These are phyloP conservation scores for Lentinula lateritia DNA, from an alignment of 768 basidiomycete genomes.

Conservation along the genomic window DNA sequence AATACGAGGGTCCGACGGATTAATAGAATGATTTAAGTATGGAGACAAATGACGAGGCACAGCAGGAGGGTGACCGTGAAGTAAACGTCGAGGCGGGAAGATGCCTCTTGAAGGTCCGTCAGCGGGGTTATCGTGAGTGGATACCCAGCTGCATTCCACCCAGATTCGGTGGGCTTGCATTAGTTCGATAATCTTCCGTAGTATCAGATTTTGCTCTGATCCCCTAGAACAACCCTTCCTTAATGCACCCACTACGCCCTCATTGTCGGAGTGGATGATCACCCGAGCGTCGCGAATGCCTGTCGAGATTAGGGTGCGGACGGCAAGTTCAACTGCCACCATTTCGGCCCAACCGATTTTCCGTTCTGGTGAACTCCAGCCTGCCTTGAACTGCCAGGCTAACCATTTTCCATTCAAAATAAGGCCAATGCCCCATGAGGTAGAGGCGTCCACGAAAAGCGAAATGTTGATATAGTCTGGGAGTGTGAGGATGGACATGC, in stretches of 20 bases:
- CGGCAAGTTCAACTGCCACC: constrained; percentile 35
- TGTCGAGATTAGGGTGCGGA: constrained; percentile 23
- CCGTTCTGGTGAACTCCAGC: constrained; percentile 18
- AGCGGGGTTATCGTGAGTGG: constrained; percentile 25
- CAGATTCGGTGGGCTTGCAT: constrained; percentile 16
- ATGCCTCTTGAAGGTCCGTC: constrained; percentile 26
- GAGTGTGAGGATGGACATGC: too few relatives aligned
- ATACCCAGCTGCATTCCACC: constrained; percentile 22
- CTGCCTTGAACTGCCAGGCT: constrained; percentile 29
- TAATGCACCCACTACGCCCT: constrained; percentile 30
- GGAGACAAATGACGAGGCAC: background rate
- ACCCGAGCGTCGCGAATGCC: constrained; percentile 18
- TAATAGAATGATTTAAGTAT: background rate
- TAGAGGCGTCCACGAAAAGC: constrained; percentile 20
- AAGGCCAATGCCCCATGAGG: constrained; percentile 26
- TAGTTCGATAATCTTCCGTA: constrained; percentile 8
- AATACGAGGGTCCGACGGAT: background rate
- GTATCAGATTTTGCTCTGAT: constrained; percentile 14
- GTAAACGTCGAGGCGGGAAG: constrained; percentile 12
- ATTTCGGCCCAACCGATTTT: constrained; percentile 41
- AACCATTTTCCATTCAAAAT: constrained; percentile 27
- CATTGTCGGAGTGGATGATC: constrained; percentile 33
- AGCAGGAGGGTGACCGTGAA: background rate
- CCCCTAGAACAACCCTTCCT: constrained; percentile 17
- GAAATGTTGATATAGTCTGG: constrained; percentile 25